Percentiles rank a stretch among this genome's conserved stretches.
Conservation (phyloP, 2,329 filamentous ascomycete genomes). For the Chrysoporthe cubensis region DNA sequence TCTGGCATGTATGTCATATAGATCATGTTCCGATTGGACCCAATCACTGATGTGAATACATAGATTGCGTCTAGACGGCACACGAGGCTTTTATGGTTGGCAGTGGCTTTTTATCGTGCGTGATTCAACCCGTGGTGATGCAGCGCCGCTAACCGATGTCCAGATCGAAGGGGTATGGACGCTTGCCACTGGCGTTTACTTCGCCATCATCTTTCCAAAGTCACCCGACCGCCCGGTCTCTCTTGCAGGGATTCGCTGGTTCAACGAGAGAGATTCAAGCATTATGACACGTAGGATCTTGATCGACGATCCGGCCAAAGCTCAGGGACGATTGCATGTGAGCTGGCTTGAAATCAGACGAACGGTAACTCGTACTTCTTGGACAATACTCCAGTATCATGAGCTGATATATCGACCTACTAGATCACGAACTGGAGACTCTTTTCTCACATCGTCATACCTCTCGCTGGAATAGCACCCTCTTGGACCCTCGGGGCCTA, state of each 20-base stretch:
- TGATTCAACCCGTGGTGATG: not conserved
- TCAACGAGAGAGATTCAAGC: slow-evolving; percentile 35
- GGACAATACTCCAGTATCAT: not conserved
- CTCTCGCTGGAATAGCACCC: slow-evolving; percentile 52
- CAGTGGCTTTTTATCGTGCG: slow-evolving; percentile 41
- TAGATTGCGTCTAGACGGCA: slow-evolving; percentile 38
- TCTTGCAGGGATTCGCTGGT: slow-evolving; percentile 17
- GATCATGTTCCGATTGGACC: not conserved
- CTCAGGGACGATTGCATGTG: slow-evolving; percentile 36
- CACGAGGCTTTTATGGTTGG: slow-evolving; percentile 39
- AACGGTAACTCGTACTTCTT: slow-evolving; percentile 34
- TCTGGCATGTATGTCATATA: slow-evolving; percentile 41
- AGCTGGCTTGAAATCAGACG: slow-evolving; percentile 39
- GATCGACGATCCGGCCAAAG: slow-evolving; percentile 42
- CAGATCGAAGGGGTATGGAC: slow-evolving; percentile 45
- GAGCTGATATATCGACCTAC: not conserved
- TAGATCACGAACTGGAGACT: slow-evolving; percentile 55
- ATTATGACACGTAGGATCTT: slow-evolving; percentile 41
- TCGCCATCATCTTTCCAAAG: slow-evolving; percentile 39
- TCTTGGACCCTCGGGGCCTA: slow-evolving; percentile 56
- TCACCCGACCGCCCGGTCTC: slow-evolving; percentile 24
- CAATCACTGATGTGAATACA: not conserved
- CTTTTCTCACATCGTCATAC: slow-evolving; percentile 56
- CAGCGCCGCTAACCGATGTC: not conserved
- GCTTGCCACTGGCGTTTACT: slow-evolving; percentile 38